Percentiles rank a stretch among this genome's conserved stretches.
These are phyloP conservation scores for Zygotorulaspora sp. DNA, from an alignment of 805 yeast genomes.

Conservation along the genomic window DNA sequence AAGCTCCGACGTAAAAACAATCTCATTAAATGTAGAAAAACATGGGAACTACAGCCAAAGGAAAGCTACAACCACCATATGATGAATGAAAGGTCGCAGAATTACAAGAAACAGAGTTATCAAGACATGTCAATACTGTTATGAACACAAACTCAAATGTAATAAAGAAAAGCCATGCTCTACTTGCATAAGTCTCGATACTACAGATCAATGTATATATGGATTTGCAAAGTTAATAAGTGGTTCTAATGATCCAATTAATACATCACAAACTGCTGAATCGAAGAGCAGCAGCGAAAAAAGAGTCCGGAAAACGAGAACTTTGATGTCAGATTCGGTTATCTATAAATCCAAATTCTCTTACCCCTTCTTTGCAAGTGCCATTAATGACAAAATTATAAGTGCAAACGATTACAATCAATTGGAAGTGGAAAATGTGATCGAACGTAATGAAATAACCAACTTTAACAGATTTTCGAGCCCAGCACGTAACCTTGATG, in stretches of 20 bases:
- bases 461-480: slow-evolving; percentile 16
- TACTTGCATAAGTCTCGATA: slow-evolving; percentile 15
- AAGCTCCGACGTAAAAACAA: too few relatives aligned
- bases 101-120: slow-evolving; percentile 28
- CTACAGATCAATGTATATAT: slow-evolving; percentile 19
- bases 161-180: slow-evolving; percentile 25
- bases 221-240: slow-evolving; percentile 17
- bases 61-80: too few relatives aligned
- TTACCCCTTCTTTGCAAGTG: slow-evolving; percentile 25
- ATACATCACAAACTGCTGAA: neutral
- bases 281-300: neutral
- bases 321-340: slow-evolving; percentile 4
- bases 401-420: slow-evolving; percentile 12
- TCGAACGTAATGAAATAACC: slow-evolving; percentile 22
- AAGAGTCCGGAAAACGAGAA: slow-evolving; percentile 4
- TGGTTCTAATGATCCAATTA: neutral
- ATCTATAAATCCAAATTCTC: slow-evolving; percentile 23
- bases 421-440: slow-evolving; percentile 5
- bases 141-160: slow-evolving; percentile 28
- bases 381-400: slow-evolving; percentile 23
- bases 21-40: too few relatives aligned
- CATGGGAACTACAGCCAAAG: too few relatives aligned
- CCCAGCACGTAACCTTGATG: slow-evolving; percentile 13
- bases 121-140: slow-evolving; percentile 28
- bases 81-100: slow-evolving; percentile 11